phyloP scores from a whole-genome alignment of 1,139 yeast genomes.

The Kurtzmaniella quercitrusa region DNA sequence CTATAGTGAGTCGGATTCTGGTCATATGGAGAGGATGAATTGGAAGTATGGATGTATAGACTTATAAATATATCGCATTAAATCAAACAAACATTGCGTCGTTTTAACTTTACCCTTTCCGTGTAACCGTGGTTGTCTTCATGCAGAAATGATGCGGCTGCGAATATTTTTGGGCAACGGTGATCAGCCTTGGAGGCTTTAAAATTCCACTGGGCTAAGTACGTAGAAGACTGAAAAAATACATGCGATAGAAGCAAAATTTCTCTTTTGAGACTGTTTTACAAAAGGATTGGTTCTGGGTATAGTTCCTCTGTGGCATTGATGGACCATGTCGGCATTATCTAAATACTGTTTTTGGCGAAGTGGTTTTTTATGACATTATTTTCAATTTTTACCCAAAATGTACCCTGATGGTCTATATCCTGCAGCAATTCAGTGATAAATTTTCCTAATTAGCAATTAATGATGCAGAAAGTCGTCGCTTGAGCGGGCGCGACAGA shows the following conservation, averaged over 20 bases:
- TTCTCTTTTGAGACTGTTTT: too few relatives aligned
- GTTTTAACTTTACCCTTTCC: not conserved
- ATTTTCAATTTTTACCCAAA: not conserved
- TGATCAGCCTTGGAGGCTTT: too few relatives aligned
- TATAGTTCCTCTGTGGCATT: too few relatives aligned
- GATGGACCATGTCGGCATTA: too few relatives aligned
- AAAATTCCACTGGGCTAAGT: too few relatives aligned
- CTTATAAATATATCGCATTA: too few relatives aligned
- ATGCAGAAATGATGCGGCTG: not conserved
- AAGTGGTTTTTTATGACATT: not conserved
- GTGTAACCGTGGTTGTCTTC: not conserved
- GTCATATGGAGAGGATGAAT: not conserved
- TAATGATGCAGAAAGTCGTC: not conserved
- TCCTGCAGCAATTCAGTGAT: not conserved
- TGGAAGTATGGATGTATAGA: not conserved
- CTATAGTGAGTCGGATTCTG: not conserved
- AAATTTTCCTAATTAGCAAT: not conserved
- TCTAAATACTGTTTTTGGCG: too few relatives aligned
- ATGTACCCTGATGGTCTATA: not conserved
- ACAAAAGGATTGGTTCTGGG: too few relatives aligned
- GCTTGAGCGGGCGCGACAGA: not conserved
- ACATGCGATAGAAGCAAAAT: too few relatives aligned
- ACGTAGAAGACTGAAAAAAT: too few relatives aligned
- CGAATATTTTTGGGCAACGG: not conserved
- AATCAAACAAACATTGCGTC: too few relatives aligned